Evolutionary conservation across 768 basidiomycete species (phyloP).

Genomic region (Tricholoma bakamatsutake): DNA sequence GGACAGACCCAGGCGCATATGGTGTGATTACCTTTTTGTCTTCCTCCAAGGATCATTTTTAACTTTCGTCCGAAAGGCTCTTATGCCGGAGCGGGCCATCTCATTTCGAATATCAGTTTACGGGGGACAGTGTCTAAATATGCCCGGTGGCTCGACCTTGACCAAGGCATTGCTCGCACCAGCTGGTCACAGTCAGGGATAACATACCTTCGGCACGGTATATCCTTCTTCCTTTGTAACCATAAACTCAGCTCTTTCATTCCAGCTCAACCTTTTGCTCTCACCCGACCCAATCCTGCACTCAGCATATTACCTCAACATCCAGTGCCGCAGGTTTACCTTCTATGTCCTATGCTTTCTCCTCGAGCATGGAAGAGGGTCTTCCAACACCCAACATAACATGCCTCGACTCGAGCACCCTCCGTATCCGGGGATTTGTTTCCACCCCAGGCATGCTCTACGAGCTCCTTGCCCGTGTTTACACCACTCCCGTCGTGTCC

Average conservation of each 20-base stretch:
- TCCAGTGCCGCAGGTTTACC: conserved; percentile 24
- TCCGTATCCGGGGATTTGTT: conserved; percentile 48
- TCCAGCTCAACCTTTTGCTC: conserved; percentile 53
- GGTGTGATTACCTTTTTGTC: conserved; percentile 32
- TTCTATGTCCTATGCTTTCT: conserved; percentile 41
- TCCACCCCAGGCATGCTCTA: conserved; percentile 55
- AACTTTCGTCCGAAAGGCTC: conserved; percentile 45
- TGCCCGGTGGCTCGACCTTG: conserved; percentile 65
- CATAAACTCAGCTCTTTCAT: not conserved
- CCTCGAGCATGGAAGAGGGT: conserved; percentile 36
- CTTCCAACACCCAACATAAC: conserved; percentile 55
- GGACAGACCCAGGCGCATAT: conserved; percentile 52
- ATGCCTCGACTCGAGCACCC: conserved; percentile 50
- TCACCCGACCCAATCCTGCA: conserved; percentile 54
- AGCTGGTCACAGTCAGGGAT: conserved; percentile 51
- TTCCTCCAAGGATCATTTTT: not conserved
- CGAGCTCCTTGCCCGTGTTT: conserved; percentile 52
- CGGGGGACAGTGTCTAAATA: conserved; percentile 40
- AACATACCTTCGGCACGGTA: conserved; percentile 42
- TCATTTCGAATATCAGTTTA: conserved; percentile 43
- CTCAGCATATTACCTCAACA: conserved; percentile 44
- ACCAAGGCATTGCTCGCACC: conserved; percentile 51
- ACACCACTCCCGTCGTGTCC: conserved; percentile 9
- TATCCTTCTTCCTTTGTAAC: not conserved
- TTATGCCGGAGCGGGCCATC: conserved; percentile 58